A percentile compares a stretch with the other conserved stretches of the same genome.
Evolutionary conservation across 2,329 filamentous ascomycete species (phyloP).

Genomic region (Aureobasidium sp.): DNA sequence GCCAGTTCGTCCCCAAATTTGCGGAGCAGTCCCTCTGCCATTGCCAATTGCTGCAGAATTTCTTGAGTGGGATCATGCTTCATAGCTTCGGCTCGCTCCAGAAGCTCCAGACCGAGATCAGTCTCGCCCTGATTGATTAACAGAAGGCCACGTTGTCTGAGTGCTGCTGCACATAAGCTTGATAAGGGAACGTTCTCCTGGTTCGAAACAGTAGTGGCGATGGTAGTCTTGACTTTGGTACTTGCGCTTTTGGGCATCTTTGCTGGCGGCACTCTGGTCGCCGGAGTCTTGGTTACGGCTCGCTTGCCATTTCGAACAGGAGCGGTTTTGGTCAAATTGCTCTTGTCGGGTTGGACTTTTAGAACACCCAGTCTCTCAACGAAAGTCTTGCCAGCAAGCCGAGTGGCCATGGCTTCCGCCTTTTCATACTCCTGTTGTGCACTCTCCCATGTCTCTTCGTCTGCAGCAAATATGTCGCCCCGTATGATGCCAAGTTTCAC

Average conservation of each 20-base stretch:
- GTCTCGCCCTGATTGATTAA: conserved; percentile 6
- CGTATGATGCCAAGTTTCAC: not conserved
- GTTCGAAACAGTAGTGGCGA: not conserved
- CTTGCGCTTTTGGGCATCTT: not conserved
- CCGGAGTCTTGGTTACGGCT: not conserved
- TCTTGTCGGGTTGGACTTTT: not conserved
- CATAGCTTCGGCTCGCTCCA: conserved; percentile 6
- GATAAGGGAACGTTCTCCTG: not conserved
- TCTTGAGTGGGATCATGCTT: not conserved
- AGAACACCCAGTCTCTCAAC: not conserved
- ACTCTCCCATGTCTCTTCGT: not conserved
- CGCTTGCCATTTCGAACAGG: not conserved
- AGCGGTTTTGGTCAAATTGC: not conserved
- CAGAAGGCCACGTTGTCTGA: conserved; percentile 11
- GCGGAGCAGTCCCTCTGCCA: conserved; percentile 7
- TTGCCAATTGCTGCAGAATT: conserved; percentile 6
- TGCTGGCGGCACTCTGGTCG: not conserved
- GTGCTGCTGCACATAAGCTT: conserved; percentile 1
- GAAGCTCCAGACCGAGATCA: not conserved
- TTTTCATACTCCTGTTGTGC: conserved; percentile 7
- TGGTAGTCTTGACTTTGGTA: not conserved
- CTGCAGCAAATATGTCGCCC: not conserved
- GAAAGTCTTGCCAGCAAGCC: not conserved
- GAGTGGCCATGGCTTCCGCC: conserved; percentile 4
- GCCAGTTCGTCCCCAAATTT: not conserved